Evolutionary conservation across 2,329 filamentous ascomycete species (phyloP), one percentile per base, ranked within the genome.

Genomic region (Metarhizium anisopliae): DNA sequence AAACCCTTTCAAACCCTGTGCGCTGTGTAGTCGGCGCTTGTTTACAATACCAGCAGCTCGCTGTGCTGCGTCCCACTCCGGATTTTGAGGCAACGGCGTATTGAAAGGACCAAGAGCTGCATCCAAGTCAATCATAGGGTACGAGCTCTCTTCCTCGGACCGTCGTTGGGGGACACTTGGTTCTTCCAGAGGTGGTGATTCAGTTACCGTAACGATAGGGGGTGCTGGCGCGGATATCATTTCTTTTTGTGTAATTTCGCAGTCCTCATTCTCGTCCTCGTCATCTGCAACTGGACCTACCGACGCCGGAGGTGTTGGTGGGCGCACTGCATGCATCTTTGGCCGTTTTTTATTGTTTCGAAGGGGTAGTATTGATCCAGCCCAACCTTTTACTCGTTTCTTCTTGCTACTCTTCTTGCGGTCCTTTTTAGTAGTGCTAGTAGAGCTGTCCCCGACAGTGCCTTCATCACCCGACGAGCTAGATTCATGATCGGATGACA

Each of bases 61-160:
- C 61, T 87, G 83, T 7, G 84, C 85, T 2, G 83, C 82, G 59
- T 87, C 84, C 79, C 85, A 87, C 58, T 85, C 83, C 2, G 81
- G 74, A 57, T 84, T 85, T 11, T 77, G 77, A 36, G 75, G 76
- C 2, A 84, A 74, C 30, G 89, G 88, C 0, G 91, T 95, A 64
- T 95, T 94, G 70, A 96, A 95, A 0, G 93, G 91, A 2, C 91
- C 92, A 1, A 97, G 79, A 30, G 93, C 94, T 18, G 92, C 93
- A 72, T 99, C 94, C 47, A 99, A 76, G 69, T 99, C 94, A 60
- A 99, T 95, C 69, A 96, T 87, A 7, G 89, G 86, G 65, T 85
- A 89, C 53, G 86, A 80, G 3, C 81, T 69, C 57, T 95, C 89
- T 50, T 85, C 82, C 8, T 83, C 77, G 3, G 60, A 57, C 18